Base-by-base conservation (phyloP, 2,329 filamentous ascomycete genomes). In the Epichloe uncinata region DNA sequence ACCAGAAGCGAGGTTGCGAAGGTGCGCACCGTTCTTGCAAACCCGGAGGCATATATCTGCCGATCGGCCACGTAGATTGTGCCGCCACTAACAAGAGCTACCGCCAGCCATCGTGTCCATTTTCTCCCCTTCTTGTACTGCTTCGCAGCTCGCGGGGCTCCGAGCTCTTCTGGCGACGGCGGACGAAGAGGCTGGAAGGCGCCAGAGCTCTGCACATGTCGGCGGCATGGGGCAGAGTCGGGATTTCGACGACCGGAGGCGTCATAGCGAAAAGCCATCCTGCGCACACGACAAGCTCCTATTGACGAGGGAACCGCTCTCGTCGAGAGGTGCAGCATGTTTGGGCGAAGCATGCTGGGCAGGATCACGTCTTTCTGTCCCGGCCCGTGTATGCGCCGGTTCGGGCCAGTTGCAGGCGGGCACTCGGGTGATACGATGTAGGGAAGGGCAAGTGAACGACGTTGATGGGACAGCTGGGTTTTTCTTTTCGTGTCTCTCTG, bases 1-100 rank as follows among this genome's bases (percentile, higher is more conserved):
- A 95, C 85, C 43, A 90, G 62, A 11, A 95, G 70, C 7, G 89
- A 91, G 3, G 80, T 80, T 40, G 77, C 75, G 64, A 97, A 95
- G 0, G 93, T 96, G 41, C 85, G 84, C 41, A 85, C 66, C 22
- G 86, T 91, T 50, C 93, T 85, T 37, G 77, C 80, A 26, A 95
- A 69, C 12, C 87, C 84, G 1, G 86, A 84, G 47, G 88, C 87
- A 66, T 93, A 94, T 61, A 86, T 73, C 55, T 84, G 77, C 13
- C 67, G 77, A 67, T 98, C 93, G 53, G 84, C 60, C 9, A 79
- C 66, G 63, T 87, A 94, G 48, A 81, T 64, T 5, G 74, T 63
- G 33, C 82, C 86, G 36, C 78, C 70, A 3, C 79, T 66, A 34
- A 75, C 66, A 1, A 80, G 74, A 42, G 85, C 59, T 53, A 84